Evolutionary conservation across 202 grass and related monocot genomes (phyloP), one percentile per base, ranked within the genome.

Genomic region (Eragrostis tef): DNA sequence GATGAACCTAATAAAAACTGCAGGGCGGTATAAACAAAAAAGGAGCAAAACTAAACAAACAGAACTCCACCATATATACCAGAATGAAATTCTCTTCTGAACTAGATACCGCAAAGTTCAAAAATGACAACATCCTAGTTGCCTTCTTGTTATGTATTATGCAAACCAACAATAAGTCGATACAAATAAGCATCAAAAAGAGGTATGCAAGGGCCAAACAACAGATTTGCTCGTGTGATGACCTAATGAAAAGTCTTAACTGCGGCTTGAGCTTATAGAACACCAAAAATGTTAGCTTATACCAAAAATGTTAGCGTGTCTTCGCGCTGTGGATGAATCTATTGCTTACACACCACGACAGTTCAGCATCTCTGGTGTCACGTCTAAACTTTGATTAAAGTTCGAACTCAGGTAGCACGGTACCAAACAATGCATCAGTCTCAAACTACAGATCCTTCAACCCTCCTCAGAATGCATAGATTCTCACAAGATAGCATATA

Each of bases 21-120:
- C 79, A 77, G 43, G 86, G 62, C 22, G 42, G 47, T 49, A 48
- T 45, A 74, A 60, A 78, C 36, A 79, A 79, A 34, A n/a, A 60
- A 61, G 17, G 44, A 25, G 48, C 17, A 64, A 59, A 63, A 57
- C 64, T 61, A 70, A 43, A 59, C 25, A 71, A 42, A 51, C 58
- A 41, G 26, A 85, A 29, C 26, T 57, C 29, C 24, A 48, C 43
- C n/a, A n/a, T n/a, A 58, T 26, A 67, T 27, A 73, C 22, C 36
- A 73, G 10, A 54, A 86, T 17, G 63, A 52, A 25, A 42, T 63
- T 78, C 67, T 19, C 16, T 15, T 71, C 63, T 21, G 4, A 70
- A 61, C 27, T 61, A 84, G 25, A 47, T 20, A 70, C 70, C 16
- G 62, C 52, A 61, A 16, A 70, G n/a, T n/a, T n/a, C n/a, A n/a